Conservation (phyloP, 352 stramenopile genomes). For the Pythium diclinum region DNA sequence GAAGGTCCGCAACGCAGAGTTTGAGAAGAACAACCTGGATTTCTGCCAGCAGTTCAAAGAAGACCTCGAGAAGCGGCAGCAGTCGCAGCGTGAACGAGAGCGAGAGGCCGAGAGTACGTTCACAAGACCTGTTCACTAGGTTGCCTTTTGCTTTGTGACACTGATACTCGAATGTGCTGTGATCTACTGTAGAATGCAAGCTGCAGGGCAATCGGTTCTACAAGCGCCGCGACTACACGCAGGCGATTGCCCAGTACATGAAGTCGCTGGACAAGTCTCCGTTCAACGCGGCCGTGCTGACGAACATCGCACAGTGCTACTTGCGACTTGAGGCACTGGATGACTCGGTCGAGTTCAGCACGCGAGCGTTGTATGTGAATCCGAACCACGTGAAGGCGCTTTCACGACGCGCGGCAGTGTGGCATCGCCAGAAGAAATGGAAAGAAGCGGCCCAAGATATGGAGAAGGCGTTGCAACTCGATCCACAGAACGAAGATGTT, state of each 20-base stretch:
- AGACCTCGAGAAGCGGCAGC: slow-evolving; percentile 59
- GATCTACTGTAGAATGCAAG: slow-evolving; percentile 43
- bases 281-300: slow-evolving; percentile 58
- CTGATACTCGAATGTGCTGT: not conserved
- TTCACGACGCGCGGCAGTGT: slow-evolving; percentile 52
- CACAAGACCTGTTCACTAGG: too few species aligned
- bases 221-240: slow-evolving; percentile 51
- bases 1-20: slow-evolving; percentile 64
- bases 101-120: slow-evolving; percentile 50
- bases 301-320: slow-evolving; percentile 70
- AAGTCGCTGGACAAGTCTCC: slow-evolving; percentile 53
- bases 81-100: slow-evolving; percentile 50
- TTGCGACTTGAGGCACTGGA: slow-evolving; percentile 47
- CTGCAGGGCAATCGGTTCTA: slow-evolving; percentile 56
- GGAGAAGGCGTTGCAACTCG: slow-evolving; percentile 40
- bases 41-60: slow-evolving; percentile 81
- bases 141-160: not conserved
- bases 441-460: slow-evolving; percentile 54
- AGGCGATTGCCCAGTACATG: slow-evolving; percentile 65
- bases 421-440: slow-evolving; percentile 47
- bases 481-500: slow-evolving; percentile 55
- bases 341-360: slow-evolving; percentile 69
- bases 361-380: slow-evolving; percentile 56
- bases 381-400: slow-evolving; percentile 65
- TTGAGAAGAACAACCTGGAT: slow-evolving; percentile 72